These are phyloP conservation scores for Clonostachys byssicola DNA, from an alignment of 2,329 filamentous ascomycete genomes.

Conservation along the genomic window DNA sequence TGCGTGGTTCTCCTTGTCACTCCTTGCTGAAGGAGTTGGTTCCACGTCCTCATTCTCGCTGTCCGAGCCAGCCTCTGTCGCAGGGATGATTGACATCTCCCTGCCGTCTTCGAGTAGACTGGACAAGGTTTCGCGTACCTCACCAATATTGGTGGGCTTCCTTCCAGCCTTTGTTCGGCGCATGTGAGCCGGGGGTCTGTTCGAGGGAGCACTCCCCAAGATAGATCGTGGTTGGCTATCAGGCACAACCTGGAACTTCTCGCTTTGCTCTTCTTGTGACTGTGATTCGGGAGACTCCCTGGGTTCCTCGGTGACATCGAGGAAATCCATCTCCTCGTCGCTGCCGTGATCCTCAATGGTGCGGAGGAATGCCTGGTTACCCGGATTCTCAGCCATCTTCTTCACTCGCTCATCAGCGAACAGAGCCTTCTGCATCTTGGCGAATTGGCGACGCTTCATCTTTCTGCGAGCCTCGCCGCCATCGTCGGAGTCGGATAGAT, in stretches of 20 bases:
- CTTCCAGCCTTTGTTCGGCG: constrained; percentile 58
- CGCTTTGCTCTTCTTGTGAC: constrained; percentile 18
- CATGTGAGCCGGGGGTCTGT: constrained; percentile 52
- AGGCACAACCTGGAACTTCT: constrained; percentile 30
- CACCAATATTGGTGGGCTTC: constrained; percentile 71
- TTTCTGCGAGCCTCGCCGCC: constrained; percentile 73
- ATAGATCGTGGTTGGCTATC: constrained; percentile 45
- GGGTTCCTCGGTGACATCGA: constrained; percentile 33
- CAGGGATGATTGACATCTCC: constrained; percentile 41
- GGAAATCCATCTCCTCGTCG: constrained; percentile 74
- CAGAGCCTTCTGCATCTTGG: constrained; percentile 85
- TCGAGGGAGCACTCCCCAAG: constrained; percentile 30
- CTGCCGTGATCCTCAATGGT: constrained; percentile 80
- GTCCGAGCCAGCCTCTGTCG: constrained; percentile 27
- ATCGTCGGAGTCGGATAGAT: constrained; percentile 88
- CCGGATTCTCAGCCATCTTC: constrained; percentile 84
- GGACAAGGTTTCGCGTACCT: constrained; percentile 80
- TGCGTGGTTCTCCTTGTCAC: constrained; percentile 46
- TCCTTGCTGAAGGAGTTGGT: constrained; percentile 31
- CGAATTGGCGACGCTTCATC: constrained; percentile 83
- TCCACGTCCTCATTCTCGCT: constrained; percentile 20
- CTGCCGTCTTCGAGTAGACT: constrained; percentile 71
- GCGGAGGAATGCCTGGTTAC: constrained; percentile 84
- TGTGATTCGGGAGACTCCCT: constrained; percentile 29
- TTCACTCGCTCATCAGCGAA: constrained; percentile 85